Percentiles rank a stretch among this genome's conserved stretches.
These are phyloP conservation scores for Kodamaea restingae DNA, from an alignment of 805 yeast genomes.

Conservation along the genomic window DNA sequence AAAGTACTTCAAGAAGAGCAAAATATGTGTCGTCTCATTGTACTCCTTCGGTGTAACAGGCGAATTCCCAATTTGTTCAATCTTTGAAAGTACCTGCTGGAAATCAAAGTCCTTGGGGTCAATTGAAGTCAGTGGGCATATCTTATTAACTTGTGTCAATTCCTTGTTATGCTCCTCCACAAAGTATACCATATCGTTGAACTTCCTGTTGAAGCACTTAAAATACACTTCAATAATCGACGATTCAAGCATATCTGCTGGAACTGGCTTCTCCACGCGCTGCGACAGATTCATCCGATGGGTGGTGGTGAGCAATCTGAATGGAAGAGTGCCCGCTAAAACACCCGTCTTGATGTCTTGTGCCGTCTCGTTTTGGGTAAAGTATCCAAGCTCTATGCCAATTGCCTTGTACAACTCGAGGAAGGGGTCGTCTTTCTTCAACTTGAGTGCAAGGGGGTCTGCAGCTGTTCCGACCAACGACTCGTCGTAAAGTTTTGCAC, in stretches of 20 bases:
- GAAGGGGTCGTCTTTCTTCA: slow-evolving; percentile 55
- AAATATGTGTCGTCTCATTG: slow-evolving; percentile 21
- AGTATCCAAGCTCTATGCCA: slow-evolving; percentile 39
- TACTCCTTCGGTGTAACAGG: neutral
- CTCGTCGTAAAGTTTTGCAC: slow-evolving; percentile 43
- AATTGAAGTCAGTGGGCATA: slow-evolving; percentile 9
- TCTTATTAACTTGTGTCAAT: slow-evolving; percentile 27
- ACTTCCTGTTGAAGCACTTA: slow-evolving; percentile 42
- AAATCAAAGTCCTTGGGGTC: slow-evolving; percentile 25
- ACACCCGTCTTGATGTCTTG: slow-evolving; percentile 6
- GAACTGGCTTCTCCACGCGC: slow-evolving; percentile 49
- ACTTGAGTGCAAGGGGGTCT: slow-evolving; percentile 46
- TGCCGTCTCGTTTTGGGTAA: slow-evolving; percentile 10
- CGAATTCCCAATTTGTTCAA: slow-evolving; percentile 12
- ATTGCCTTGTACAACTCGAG: slow-evolving; percentile 48
- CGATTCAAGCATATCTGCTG: slow-evolving; percentile 24
- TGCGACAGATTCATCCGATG: slow-evolving; percentile 68
- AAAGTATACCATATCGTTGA: slow-evolving; percentile 54
- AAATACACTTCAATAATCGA: slow-evolving; percentile 52
- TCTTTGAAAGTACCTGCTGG: slow-evolving; percentile 16
- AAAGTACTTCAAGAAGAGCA: slow-evolving; percentile 59
- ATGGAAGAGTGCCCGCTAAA: slow-evolving; percentile 18
- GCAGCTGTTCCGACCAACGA: slow-evolving; percentile 45
- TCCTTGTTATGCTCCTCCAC: slow-evolving; percentile 57
- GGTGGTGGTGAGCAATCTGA: slow-evolving; percentile 62